Percentiles rank a stretch among this genome's conserved stretches.
These are phyloP conservation scores for Sporothrix globosa DNA, from an alignment of 2,329 filamentous ascomycete species.

Conservation along the genomic window DNA sequence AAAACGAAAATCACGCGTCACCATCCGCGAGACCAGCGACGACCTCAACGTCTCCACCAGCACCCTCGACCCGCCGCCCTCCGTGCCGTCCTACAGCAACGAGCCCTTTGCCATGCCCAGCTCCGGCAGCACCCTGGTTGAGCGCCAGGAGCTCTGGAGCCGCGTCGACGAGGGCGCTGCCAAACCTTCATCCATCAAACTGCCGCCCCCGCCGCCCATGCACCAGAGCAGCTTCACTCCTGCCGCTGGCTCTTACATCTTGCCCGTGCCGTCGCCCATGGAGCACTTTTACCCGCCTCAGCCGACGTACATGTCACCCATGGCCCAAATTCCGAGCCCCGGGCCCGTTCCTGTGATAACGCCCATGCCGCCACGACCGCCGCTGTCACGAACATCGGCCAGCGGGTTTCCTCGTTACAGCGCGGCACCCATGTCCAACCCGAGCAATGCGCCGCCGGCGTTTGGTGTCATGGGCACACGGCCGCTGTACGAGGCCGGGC, in stretches of 20 bases:
- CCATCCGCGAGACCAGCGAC: constrained; percentile 13
- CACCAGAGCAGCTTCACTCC: background rate
- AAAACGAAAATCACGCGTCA: constrained; percentile 10
- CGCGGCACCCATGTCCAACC: background rate
- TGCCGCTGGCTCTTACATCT: background rate
- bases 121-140: constrained; percentile 25
- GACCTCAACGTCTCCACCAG: constrained; percentile 13
- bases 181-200: constrained; percentile 1
- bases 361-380: constrained; percentile 15
- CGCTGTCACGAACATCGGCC: background rate
- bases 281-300: constrained; percentile 3
- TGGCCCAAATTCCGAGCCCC: background rate
- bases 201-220: background rate
- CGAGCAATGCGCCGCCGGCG: background rate
- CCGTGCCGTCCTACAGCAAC: background rate
- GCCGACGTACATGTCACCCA: constrained; percentile 12
- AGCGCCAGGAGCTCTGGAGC: constrained; percentile 29
- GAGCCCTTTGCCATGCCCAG: constrained; percentile 9
- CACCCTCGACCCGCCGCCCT: constrained; percentile 11
- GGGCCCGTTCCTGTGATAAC: background rate
- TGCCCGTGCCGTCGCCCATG: constrained; percentile 9
- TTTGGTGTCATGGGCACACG: constrained; percentile 26
- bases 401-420: constrained; percentile 3
- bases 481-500: constrained; percentile 20
- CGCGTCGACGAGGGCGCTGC: constrained; percentile 28